Evolutionary conservation across 1,284 basidiomycete species (phyloP), one percentile per base, ranked within the genome.

Genomic region (Pseudozyma thailandica): DNA sequence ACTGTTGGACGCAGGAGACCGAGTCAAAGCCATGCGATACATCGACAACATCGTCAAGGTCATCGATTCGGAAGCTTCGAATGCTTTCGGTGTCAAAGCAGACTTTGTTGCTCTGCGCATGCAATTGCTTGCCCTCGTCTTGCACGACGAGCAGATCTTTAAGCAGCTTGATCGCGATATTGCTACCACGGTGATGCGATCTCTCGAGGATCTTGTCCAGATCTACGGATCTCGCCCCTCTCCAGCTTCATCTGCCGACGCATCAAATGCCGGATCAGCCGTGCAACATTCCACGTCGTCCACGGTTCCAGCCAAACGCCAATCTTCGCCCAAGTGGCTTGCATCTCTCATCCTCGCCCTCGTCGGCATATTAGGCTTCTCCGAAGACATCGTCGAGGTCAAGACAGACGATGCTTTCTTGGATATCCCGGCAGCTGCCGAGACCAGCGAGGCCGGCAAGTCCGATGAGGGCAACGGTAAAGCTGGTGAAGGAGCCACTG

Each of bases 101-200:
- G 60, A 70, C 48, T 52, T 68, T 52, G 47, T 95, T 39, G 88
- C 90, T 12, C 90, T 92, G 59, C 87, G 94, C 42, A 91, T 92
- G 71, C 90, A 92, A 51, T 86, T 97, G 9, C 86, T 95, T n/a
- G 92, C 93, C 1, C 85, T 96, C 28, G 88, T 93, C 16, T 85
- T 93, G 27, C 89, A 89, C 66, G 91, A 93, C 75, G 87, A 88
- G n/a, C 21, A 84, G 83, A 60, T 63, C 84, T 93, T 42, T 83
- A 91, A 44, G 87, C 87, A 1, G 84, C 92, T 28, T 84, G 91
- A 38, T 83, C 89, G 15, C 59, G 76, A 57, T 27, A 86, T 85
- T 51, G 84, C 85, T 18, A 61, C 44, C 25, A 41, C 54, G n/a
- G 58, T 77, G 30, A 37, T 75, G 39, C 37, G 44, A 25, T 56